Evolutionary conservation across 768 basidiomycete genomes (phyloP).

Genomic region (Mycena sanguinolenta): DNA sequence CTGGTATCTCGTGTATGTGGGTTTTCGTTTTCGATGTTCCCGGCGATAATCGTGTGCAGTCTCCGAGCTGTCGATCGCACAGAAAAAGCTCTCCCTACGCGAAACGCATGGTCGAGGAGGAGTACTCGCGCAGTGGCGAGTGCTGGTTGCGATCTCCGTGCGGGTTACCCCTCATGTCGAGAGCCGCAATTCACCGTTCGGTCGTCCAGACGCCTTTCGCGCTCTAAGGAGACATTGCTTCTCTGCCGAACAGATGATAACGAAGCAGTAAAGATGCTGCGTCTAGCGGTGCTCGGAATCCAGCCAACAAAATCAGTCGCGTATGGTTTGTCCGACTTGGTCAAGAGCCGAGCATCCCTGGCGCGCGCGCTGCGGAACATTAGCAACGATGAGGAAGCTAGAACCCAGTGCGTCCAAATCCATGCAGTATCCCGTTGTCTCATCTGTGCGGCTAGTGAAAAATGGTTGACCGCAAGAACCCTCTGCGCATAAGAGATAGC

Average conservation of each 20-base stretch:
- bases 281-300: slow-evolving; percentile 25
- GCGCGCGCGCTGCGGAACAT: slow-evolving; percentile 31
- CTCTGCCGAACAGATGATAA: slow-evolving; percentile 1
- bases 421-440: neutral
- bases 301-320: too few relatives aligned
- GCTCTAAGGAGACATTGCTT: slow-evolving; percentile 21
- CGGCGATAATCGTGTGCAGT: too few relatives aligned
- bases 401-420: slow-evolving; percentile 31
- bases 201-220: slow-evolving; percentile 14
- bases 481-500: slow-evolving; percentile 10
- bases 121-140: slow-evolving; percentile 4
- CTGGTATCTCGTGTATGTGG: too few relatives aligned
- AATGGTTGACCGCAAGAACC: slow-evolving; percentile 38
- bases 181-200: neutral
- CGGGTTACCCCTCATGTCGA: neutral
- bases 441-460: slow-evolving; percentile 14
- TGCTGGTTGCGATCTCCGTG: slow-evolving; percentile 24
- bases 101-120: slow-evolving; percentile 29
- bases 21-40: too few relatives aligned
- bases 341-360: slow-evolving; percentile 6
- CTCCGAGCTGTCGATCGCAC: slow-evolving; percentile 3
- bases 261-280: slow-evolving; percentile 14
- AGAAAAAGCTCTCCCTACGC: slow-evolving; percentile 13
- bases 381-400: slow-evolving; percentile 29
- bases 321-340: neutral